Evolutionary conservation across 345 rosid genomes (phyloP), one percentile per base, ranked within the genome.

Genomic region (Carallia brachiata): DNA sequence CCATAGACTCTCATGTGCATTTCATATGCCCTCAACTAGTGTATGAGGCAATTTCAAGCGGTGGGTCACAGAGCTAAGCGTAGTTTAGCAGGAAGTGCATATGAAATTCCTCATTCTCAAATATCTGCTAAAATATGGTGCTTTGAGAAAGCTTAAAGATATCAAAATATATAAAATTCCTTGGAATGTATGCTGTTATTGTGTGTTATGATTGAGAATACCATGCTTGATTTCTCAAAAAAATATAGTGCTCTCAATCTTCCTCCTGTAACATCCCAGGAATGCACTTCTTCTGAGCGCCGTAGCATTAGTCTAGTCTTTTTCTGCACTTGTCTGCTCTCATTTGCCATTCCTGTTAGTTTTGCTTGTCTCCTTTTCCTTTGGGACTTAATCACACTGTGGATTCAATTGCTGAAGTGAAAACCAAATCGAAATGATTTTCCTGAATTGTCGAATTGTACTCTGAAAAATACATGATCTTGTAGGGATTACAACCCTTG

Each of bases 1-100:
- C 92, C 34, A 95, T 95, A 72, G 99, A 92, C 78, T 88, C 96
- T 76, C 99, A 95, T 54, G 99, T 95, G 55, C 99, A 95, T 81
- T 95, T 92, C 86, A 90, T 90, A 74, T 95, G 99, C 82, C 99
- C 99, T 65, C 99, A 95, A 70, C 77, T 88, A 72, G 92, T 84
- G 12, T 80, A 87, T 69, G 97, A 95, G 75, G 99, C 99, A 63
- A 90, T 92, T 71, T 89, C 99, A 78, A 95, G 99, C 62, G 99
- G 99, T 95, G 70, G 85, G 96, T 54, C 66, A 69, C 40, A 63
- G 50, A 68, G 54, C 36, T 44, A 31, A 36, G 73, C 58, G 15
- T 66, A 64, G 55, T 66, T 55, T 13, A 66, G 64, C n/a, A 31
- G 61, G 36, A 13, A 62, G 55, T 52, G 40, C 63, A 64, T 63